Conservation (phyloP, 2,329 filamentous ascomycete species). For the Hortaea werneckii region DNA sequence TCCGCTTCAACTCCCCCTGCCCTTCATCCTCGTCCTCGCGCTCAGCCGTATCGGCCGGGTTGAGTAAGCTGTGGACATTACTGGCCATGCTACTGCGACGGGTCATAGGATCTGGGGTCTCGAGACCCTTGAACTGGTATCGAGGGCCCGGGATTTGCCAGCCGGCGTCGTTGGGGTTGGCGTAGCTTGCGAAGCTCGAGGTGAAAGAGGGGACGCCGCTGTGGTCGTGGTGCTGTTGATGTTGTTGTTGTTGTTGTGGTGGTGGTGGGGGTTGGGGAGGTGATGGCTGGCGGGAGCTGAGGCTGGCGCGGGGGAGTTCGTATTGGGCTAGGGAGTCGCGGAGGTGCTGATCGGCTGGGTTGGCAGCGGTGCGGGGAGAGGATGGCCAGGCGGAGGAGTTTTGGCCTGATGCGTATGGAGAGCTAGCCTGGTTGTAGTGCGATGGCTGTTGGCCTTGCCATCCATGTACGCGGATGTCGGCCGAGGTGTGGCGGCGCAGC, state of each 20-base stretch:
- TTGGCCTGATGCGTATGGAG: constrained; percentile 57
- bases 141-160: constrained; percentile 46
- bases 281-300: constrained; percentile 42
- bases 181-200: constrained; percentile 33
- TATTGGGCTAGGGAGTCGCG: constrained; percentile 55
- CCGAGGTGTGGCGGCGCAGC: constrained; percentile 79
- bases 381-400: constrained; percentile 56
- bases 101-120: constrained; percentile 51
- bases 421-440: constrained; percentile 37
- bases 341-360: constrained; percentile 49
- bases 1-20: constrained; percentile 52
- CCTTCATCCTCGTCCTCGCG: constrained; percentile 53
- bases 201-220: constrained; percentile 29
- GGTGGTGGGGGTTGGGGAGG: constrained; percentile 23
- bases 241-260: no score
- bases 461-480: constrained; percentile 68
- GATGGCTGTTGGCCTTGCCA: constrained; percentile 58
- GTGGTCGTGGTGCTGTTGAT: constrained; percentile 6
- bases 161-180: constrained; percentile 26
- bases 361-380: constrained; percentile 44
- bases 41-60: constrained; percentile 59
- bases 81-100: constrained; percentile 61
- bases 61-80: constrained; percentile 56
- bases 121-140: constrained; percentile 39
- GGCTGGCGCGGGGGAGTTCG: constrained; percentile 47